Evolutionary conservation across 1,139 yeast species (phyloP).

Genomic region (Meyerozyma smithsonii): DNA sequence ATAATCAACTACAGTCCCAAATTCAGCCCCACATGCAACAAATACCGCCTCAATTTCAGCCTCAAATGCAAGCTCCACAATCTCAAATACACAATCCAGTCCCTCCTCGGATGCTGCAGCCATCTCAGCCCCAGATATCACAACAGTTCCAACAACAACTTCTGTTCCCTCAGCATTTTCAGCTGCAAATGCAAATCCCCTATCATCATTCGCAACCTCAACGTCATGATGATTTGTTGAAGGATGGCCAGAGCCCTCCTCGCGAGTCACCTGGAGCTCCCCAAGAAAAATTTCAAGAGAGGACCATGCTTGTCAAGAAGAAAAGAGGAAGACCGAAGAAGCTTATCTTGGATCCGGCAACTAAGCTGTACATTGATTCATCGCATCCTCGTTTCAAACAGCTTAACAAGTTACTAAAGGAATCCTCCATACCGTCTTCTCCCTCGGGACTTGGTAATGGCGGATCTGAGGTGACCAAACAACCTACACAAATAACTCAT

Average conservation of each 20-base stretch:
- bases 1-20: conserved; percentile 7
- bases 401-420: conserved; percentile 33
- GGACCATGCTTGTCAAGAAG: conserved; percentile 19
- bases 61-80: conserved; percentile 5
- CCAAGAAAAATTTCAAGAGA: neutral
- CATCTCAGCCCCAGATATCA: conserved; percentile 7
- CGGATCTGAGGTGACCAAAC: neutral
- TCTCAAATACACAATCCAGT: conserved; percentile 3
- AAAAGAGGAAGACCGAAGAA: conserved; percentile 45
- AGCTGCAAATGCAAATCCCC: conserved; percentile 5
- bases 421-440: conserved; percentile 11
- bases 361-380: conserved; percentile 41
- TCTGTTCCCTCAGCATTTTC: conserved; percentile 9
- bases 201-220: conserved; percentile 6
- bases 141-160: conserved; percentile 9
- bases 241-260: conserved; percentile 1
- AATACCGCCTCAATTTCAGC: conserved; percentile 7
- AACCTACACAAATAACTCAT: neutral
- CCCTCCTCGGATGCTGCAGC: conserved; percentile 6
- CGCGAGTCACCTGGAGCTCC: neutral
- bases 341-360: conserved; percentile 37
- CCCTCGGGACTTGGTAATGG: neutral
- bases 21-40: conserved; percentile 8
- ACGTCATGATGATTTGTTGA: conserved; percentile 6
- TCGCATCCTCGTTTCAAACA: conserved; percentile 41